Conservation (phyloP, 805 yeast species). For the Helenozyma rhizophorensis region DNA sequence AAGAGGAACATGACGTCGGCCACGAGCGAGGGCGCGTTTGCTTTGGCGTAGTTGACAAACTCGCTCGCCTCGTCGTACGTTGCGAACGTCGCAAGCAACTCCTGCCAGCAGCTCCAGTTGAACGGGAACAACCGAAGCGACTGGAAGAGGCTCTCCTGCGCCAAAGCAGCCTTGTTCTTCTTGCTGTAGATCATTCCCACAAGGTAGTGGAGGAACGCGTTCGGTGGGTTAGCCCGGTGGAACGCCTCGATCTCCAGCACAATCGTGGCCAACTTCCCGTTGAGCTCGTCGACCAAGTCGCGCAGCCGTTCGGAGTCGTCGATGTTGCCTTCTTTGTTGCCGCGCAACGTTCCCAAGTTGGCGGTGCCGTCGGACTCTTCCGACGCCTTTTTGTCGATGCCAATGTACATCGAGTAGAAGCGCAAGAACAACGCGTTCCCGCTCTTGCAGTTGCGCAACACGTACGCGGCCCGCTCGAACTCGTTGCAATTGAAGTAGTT, state of each 20-base stretch:
- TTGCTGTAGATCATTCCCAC: slow-evolving; percentile 64
- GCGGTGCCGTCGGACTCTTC: slow-evolving; percentile 71
- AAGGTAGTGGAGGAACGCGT: slow-evolving; percentile 64
- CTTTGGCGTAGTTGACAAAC: slow-evolving; percentile 34
- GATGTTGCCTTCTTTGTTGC: slow-evolving; percentile 2
- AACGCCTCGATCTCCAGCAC: slow-evolving; percentile 37
- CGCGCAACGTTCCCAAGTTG: slow-evolving; percentile 22
- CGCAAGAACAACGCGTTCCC: slow-evolving; percentile 56
- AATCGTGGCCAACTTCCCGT: slow-evolving; percentile 29
- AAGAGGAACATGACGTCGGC: slow-evolving; percentile 39
- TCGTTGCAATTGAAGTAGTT: slow-evolving; percentile 79
- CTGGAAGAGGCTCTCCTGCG: slow-evolving; percentile 55
- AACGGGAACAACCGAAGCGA: slow-evolving; percentile 70
- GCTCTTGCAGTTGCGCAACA: slow-evolving; percentile 48
- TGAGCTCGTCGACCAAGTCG: slow-evolving; percentile 20
- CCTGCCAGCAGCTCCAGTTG: slow-evolving; percentile 95
- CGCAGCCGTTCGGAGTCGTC: slow-evolving; percentile 3
- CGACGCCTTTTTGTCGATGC: slow-evolving; percentile 72
- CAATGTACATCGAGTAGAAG: slow-evolving; percentile 63
- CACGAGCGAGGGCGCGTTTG: slow-evolving; percentile 29
- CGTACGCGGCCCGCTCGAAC: slow-evolving; percentile 69
- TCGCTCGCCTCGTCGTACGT: slow-evolving; percentile 56
- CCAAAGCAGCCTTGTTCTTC: slow-evolving; percentile 55
- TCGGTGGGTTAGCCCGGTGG: slow-evolving; percentile 24
- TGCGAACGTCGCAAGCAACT: slow-evolving; percentile 58